A percentile compares a stretch with the other conserved stretches of the same genome.
phyloP scores from a whole-genome alignment of 1,284 basidiomycete species.

The Wallemia ichthyophaga region DNA sequence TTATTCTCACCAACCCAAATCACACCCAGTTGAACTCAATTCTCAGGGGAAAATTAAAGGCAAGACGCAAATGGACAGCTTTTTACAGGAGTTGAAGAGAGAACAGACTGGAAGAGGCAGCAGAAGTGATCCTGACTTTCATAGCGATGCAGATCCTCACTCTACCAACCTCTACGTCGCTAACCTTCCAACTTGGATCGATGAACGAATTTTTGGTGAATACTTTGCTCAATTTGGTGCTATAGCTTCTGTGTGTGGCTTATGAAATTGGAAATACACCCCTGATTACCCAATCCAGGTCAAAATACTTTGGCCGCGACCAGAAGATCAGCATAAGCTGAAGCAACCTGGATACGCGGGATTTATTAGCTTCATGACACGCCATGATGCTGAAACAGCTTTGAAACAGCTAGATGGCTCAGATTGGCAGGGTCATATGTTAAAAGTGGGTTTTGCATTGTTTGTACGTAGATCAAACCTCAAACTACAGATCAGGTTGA shows the following conservation, averaged over 20 bases:
- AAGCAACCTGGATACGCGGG: conserved; percentile 51
- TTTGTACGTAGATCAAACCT: no score
- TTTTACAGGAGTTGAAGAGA: conserved; percentile 7
- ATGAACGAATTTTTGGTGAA: conserved; percentile 10
- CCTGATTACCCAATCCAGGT: conserved; percentile 21
- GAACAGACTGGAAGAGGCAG: neutral
- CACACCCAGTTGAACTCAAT: neutral
- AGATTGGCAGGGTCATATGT: conserved; percentile 58
- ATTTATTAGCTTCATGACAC: conserved; percentile 83
- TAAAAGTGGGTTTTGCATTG: conserved; percentile 26
- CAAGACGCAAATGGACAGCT: conserved; percentile 4
- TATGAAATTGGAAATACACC: neutral
- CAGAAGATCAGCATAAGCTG: conserved; percentile 23
- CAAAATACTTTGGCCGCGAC: conserved; percentile 85
- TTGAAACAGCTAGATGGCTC: conserved; percentile 61
- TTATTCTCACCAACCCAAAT: no score
- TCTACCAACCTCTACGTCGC: conserved; percentile 13
- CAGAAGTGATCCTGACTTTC: neutral
- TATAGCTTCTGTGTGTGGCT: conserved; percentile 9
- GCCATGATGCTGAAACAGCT: conserved; percentile 61
- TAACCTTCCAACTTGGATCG: conserved; percentile 9
- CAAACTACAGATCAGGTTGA: conserved; percentile 22
- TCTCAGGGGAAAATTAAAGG: neutral
- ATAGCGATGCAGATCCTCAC: conserved; percentile 8
- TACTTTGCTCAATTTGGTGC: conserved; percentile 12